Conservation (phyloP, 768 basidiomycete genomes). For the Podaxis sp. region DNA sequence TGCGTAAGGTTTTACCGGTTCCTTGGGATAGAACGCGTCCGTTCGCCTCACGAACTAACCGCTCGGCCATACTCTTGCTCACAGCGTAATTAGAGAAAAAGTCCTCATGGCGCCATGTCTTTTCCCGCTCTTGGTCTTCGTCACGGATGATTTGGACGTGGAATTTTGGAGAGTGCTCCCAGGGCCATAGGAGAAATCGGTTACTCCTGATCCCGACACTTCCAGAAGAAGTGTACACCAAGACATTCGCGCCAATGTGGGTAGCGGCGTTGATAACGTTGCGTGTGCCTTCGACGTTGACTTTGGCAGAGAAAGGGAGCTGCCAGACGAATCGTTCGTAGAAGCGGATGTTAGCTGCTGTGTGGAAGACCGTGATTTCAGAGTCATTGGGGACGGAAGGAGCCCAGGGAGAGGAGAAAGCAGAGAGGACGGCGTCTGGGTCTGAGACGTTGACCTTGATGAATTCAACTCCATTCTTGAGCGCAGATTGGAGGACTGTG, state of each 20-base stretch:
- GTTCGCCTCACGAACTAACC: slow-evolving; percentile 38
- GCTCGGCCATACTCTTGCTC: slow-evolving; percentile 62
- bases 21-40: slow-evolving; percentile 21
- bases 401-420: slow-evolving; percentile 69
- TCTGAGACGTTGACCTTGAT: slow-evolving; percentile 60
- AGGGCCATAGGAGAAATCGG: slow-evolving; percentile 73
- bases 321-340: slow-evolving; percentile 61
- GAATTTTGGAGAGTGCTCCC: slow-evolving; percentile 57
- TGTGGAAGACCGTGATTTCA: slow-evolving; percentile 70
- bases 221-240: slow-evolving; percentile 76
- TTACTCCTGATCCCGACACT: slow-evolving; percentile 58
- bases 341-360: slow-evolving; percentile 77
- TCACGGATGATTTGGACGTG: slow-evolving; percentile 69
- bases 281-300: slow-evolving; percentile 67
- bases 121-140: slow-evolving; percentile 52
- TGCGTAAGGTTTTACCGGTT: slow-evolving; percentile 42
- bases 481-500: slow-evolving; percentile 52
- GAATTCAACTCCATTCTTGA: slow-evolving; percentile 54
- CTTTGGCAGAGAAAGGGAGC: slow-evolving; percentile 51
- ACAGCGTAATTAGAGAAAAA: slow-evolving; percentile 81
- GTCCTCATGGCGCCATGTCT: slow-evolving; percentile 42
- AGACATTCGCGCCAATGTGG: slow-evolving; percentile 49
- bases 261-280: slow-evolving; percentile 65
- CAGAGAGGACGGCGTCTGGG: slow-evolving; percentile 48
- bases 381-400: slow-evolving; percentile 22